Evolutionary conservation across 371 early-diverging fungal species (phyloP), one percentile per base, ranked within the genome.

Genomic region (Syncephalastrum racemosum): DNA sequence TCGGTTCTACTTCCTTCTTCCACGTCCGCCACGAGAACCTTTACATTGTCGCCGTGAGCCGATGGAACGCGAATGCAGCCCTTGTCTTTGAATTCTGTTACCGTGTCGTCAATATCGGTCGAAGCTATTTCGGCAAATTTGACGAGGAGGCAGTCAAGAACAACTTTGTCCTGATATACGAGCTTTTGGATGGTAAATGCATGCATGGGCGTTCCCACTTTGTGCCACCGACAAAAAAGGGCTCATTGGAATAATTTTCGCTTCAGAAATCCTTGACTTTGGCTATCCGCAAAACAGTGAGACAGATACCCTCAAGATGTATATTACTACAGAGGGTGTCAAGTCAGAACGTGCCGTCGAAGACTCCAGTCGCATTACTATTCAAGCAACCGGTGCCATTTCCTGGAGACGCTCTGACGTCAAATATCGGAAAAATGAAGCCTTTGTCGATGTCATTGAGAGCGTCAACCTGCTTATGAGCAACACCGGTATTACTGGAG

Each of bases 251-350:
- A 8, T 15, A n/a, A 24, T 49, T 24, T 22, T 14, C 25, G 1
- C 15, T 43, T 16, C 66, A 92, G 94, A 95, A 78, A 87, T 95
- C 25, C 81, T 93, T 49, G 95, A 95, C 66, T 92, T 92, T 78
- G 95, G 95, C 22, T 91, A 90, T 69, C 95, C 94, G 40, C 95
- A 95, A 68, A 90, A 90, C 63, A 90, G 89, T 44, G 95, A 95
- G 59, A 81, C 89, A 13, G 93, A 93, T 56, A 90, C 92, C 8
- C 73, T 95, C 27, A 93, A 93, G 62, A 77, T 90, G 82, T 95
- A 90, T 61, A 92, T 95, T 49, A 90, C 92, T 0, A 93, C 93
- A 1, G 93, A 93, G 64, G 86, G 89, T 4, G 90, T 94, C 14
- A 88, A 89, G 58, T 88, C 88, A 3, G 92, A 91, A 62, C 75